Base-by-base conservation (phyloP, 345 rosid genomes). In the Erysimum cheiranthoides region DNA sequence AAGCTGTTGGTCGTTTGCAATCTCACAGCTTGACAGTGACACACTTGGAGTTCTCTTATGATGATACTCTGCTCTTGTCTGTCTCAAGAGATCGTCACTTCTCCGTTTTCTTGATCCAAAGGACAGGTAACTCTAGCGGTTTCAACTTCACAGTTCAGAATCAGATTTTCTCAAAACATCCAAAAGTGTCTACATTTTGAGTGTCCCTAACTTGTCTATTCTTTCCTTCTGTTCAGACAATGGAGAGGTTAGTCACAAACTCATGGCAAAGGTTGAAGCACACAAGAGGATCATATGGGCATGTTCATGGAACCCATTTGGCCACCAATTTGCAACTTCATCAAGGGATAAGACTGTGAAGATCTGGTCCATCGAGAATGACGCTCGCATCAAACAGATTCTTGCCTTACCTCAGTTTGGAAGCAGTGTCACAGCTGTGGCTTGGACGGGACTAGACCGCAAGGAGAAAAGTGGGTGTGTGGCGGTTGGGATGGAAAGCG, bases 251-350 rank as follows among this genome's bases (percentile, higher is more conserved):
- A 74, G 79, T 67, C 78, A 82, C 78, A 83, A 79, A 67, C 89
- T 92, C 36, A 45, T 95, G 60, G 90, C 83, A 31, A 90, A 87
- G 79, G 86, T 86, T 61, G 94, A 92, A 81, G 98, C 91, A 18
- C 99, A 92, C 86, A 88, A 95, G 83, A 86, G 99, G 82, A 92
- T 95, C 76, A 95, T 95, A 78, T 92, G 99, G 99, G 82, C 99
- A 31, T 95, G 97, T 82, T 83, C 96, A 42, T 95, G 99, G 99
- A 92, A 90, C 78, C 99, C 97, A 38, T 90, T 81, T 61, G 88
- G 93, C 65, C 91, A 86, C 60, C 93, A 92, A 63, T 92, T 92
- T 59, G 90, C 97, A 63, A 95, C 97, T 8, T 96, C 93, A 43
- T 95, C 99, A 30, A 90, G 97, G 75, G 97, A 95, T 80, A 95